These are phyloP conservation scores for Spinacia oleracea DNA, from an alignment of 179 eudicot species.

Conservation along the genomic window DNA sequence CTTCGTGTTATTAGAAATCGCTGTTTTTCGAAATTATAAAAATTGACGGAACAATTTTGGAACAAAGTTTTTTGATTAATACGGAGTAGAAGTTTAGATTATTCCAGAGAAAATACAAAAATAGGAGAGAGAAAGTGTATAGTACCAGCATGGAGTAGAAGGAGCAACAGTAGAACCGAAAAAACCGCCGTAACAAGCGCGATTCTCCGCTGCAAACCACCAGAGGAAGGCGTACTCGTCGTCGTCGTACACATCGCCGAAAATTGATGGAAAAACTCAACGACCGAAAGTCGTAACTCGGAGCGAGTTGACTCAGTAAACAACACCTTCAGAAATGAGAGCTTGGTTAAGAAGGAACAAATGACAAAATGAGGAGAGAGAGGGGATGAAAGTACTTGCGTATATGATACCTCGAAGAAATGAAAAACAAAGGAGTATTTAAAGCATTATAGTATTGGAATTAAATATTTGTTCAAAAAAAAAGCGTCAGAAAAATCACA, in stretches of 20 bases:
- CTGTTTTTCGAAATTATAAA: background rate
- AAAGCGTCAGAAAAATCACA: conserved; percentile 19
- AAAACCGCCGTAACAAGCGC: background rate
- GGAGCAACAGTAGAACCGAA: background rate
- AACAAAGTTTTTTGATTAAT: background rate
- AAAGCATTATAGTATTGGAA: background rate
- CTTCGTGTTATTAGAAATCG: too few relatives aligned
- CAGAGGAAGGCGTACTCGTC: background rate
- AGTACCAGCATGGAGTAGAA: background rate
- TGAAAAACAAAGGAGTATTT: background rate
- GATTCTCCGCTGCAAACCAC: background rate
- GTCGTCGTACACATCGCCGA: conserved; percentile 11
- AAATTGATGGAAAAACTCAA: background rate
- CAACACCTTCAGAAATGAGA: background rate
- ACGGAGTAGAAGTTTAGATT: too few relatives aligned
- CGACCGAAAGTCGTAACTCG: background rate
- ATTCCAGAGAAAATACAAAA: background rate
- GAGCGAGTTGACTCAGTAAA: background rate
- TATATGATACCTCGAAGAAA: conserved; percentile 10
- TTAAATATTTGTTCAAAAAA: background rate
- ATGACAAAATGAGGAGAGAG: background rate
- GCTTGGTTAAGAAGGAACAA: background rate
- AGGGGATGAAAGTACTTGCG: background rate
- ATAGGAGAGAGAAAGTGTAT: background rate
- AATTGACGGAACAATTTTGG: too few relatives aligned